These are phyloP conservation scores for Hymenotorrendiella dingleyae DNA, from an alignment of 2,329 filamentous ascomycete species.

Conservation along the genomic window DNA sequence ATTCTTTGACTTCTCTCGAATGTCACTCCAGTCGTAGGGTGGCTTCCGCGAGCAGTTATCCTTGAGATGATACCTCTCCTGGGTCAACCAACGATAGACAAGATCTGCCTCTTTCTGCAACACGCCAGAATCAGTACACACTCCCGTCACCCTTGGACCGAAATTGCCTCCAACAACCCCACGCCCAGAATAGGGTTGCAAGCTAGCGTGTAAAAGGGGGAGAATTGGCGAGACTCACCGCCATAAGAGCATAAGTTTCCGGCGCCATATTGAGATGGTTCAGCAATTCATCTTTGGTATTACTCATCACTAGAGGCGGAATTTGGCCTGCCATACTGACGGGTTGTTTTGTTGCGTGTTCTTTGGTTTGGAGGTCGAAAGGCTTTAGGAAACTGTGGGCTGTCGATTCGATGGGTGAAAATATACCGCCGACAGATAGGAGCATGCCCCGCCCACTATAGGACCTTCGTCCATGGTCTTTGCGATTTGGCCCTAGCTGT, in stretches of 20 bases:
- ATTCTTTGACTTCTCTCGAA: constrained; percentile 28
- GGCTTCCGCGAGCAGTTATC: constrained; percentile 26
- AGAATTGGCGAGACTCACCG: constrained; percentile 21
- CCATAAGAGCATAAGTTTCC: constrained; percentile 27
- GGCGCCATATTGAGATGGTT: constrained; percentile 23
- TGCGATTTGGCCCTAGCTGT: too few species aligned
- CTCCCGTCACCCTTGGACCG: constrained; percentile 5
- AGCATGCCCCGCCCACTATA: too few species aligned
- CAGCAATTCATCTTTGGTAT: constrained; percentile 28
- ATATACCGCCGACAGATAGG: constrained; percentile 3
- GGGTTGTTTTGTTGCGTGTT: neutral
- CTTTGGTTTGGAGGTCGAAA: neutral
- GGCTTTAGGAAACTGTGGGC: neutral
- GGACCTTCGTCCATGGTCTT: too few species aligned
- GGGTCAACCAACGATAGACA: constrained; percentile 28
- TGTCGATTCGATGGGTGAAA: constrained; percentile 6
- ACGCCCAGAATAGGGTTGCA: too few species aligned
- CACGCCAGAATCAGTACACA: constrained; percentile 19
- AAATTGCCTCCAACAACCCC: neutral
- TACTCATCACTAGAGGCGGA: constrained; percentile 26
- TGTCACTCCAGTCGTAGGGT: constrained; percentile 31
- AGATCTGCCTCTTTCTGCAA: constrained; percentile 29
- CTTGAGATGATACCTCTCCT: constrained; percentile 26
- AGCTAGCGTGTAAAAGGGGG: too few species aligned
- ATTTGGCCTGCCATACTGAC: constrained; percentile 15